A percentile compares a stretch with the other conserved stretches of the same genome.
Evolutionary conservation across 2,329 filamentous ascomycete species (phyloP).

Genomic region (Pseudogymnoascus sp.): DNA sequence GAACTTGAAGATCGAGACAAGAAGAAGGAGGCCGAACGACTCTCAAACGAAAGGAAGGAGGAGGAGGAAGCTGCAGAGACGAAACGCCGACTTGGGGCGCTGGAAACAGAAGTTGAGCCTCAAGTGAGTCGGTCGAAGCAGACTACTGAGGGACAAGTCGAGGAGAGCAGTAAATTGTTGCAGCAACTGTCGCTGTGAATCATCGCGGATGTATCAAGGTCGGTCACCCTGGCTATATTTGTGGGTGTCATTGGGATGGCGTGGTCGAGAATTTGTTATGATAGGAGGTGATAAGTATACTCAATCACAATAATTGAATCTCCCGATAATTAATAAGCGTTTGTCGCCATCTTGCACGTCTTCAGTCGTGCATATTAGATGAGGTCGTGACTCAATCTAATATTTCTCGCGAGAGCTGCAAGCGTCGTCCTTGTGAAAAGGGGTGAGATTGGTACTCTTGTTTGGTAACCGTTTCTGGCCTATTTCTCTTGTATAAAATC

Average conservation of each 20-base stretch:
- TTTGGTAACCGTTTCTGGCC: not conserved
- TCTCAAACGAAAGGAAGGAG: conserved; percentile 28
- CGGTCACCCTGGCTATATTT: not conserved
- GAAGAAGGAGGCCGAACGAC: conserved; percentile 33
- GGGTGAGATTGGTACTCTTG: not conserved
- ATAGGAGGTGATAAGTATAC: not conserved
- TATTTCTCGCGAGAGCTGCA: not conserved
- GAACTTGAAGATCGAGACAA: conserved; percentile 44
- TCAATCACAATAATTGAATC: not conserved
- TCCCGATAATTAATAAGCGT: not conserved
- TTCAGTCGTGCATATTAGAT: not conserved
- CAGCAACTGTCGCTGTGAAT: conserved; percentile 12
- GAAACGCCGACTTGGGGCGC: conserved; percentile 23
- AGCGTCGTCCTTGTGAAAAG: not conserved
- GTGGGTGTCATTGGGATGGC: not conserved
- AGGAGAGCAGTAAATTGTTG: conserved; percentile 18
- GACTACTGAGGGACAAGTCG: conserved; percentile 23
- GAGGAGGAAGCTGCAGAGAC: conserved; percentile 26
- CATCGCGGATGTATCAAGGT: not conserved
- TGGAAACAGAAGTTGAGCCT: conserved; percentile 12
- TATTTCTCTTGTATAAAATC: not conserved
- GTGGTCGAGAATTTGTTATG: not conserved
- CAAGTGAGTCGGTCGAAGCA: not conserved
- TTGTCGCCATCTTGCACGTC: not conserved
- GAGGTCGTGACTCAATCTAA: not conserved